A percentile compares a stretch with the other conserved stretches of the same genome.
Evolutionary conservation across 2,329 filamentous ascomycete genomes (phyloP).

Genomic region (Diplodia corticola): DNA sequence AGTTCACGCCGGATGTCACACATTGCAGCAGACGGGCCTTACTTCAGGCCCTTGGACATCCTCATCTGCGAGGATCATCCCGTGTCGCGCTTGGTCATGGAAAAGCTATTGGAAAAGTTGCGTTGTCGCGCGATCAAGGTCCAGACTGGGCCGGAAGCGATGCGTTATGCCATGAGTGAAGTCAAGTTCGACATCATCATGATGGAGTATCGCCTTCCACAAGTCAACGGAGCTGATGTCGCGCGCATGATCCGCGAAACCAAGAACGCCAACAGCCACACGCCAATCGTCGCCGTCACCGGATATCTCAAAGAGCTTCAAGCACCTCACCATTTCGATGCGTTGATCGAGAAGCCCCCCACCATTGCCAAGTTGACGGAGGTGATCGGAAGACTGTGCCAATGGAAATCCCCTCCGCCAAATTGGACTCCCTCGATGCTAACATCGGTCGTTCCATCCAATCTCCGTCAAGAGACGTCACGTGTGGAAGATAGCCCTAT

Average conservation of each 20-base stretch:
- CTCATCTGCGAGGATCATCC: conserved; percentile 98
- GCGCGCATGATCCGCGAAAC: conserved; percentile 97
- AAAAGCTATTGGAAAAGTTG: conserved; percentile 91
- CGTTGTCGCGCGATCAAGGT: conserved; percentile 93
- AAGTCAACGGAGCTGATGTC: conserved; percentile 92
- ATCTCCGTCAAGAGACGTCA: conserved; percentile 64
- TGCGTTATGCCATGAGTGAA: conserved; percentile 91
- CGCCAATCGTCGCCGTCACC: conserved; percentile 93
- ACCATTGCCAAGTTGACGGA: conserved; percentile 89
- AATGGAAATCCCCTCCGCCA: conserved; percentile 82
- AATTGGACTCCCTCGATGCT: conserved; percentile 51
- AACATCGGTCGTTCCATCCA: conserved; percentile 56
- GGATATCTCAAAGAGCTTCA: conserved; percentile 97
- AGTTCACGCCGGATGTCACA: conserved; percentile 93
- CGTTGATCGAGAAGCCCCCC: conserved; percentile 93
- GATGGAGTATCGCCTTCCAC: conserved; percentile 93
- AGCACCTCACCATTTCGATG: conserved; percentile 93
- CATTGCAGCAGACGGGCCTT: conserved; percentile 80
- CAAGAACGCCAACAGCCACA: conserved; percentile 90
- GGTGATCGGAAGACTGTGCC: conserved; percentile 81
- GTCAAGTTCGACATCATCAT: conserved; percentile 99
- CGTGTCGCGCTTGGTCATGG: conserved; percentile 97
- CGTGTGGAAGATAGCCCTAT: conserved; percentile 76
- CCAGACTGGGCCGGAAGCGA: conserved; percentile 84
- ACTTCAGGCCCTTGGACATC: conserved; percentile 88